Evolutionary conservation across 805 yeast species (phyloP), one percentile per base, ranked within the genome.

Genomic region (Wickerhamomyces hampshirensis): DNA sequence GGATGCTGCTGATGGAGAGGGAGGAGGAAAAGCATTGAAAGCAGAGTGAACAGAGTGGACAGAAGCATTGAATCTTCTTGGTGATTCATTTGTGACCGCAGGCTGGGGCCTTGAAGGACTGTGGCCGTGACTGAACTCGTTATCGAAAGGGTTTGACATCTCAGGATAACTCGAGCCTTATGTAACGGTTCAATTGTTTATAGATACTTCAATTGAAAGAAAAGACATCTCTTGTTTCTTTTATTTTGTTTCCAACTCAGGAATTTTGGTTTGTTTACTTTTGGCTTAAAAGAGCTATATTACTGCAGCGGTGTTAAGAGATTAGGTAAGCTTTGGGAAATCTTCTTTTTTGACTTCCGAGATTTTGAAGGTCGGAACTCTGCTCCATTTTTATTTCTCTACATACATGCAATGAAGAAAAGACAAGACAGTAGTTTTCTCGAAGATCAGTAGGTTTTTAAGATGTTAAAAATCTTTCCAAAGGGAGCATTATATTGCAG

Each of bases 61-160:
- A 15, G 40, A 33, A 14, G 24, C 28, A 24, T 44, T 41, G 33
- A 35, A 39, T 15, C 53, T 43, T 17, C 50, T 34, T 18, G 59
- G 56, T 16, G 58, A 52, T 12, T 34, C 23, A 17, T 42, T 42
- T 14, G 43, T 32, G 10, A 42, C 28, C 0, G 48, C 50, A 5
- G 50, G 44, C 31, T 45, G 46, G 1, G 58, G 58, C 43, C 49
- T 47, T 13, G 43, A 35, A n/a, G 44, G 47, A 15, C 26, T 26
- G 21, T 26, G 26, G 9, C 19, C 23, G 12, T 18, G 33, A 32
- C 42, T 34, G 35, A 42, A 43, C 18, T 48, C 52, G 34, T 55
- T 58, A 41, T 56, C 57, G 35, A 54, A 56, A 0, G 62, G 62
- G 23, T 46, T 50, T 7, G 51, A 29, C 55, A 51, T 53, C 10